Conservation (phyloP, 73 alveolate species). For the Strombidium stylifer region DNA sequence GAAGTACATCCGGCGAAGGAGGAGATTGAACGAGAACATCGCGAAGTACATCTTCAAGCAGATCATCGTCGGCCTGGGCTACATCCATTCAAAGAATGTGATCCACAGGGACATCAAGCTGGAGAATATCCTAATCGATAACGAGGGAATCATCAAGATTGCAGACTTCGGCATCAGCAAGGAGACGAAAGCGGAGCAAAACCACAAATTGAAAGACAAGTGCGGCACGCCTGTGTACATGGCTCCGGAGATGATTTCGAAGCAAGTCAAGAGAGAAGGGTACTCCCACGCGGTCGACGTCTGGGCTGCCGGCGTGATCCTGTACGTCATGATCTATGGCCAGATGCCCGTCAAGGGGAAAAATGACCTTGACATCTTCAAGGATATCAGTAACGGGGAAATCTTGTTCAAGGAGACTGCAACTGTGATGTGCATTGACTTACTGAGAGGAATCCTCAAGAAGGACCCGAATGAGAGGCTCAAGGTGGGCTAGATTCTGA, state of each 20-base stretch:
- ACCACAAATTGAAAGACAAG: conserved; percentile 54
- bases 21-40: conserved; percentile 73
- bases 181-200: conserved; percentile 55
- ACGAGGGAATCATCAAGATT: conserved; percentile 27
- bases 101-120: conserved; percentile 97
- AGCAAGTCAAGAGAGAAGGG: conserved; percentile 81
- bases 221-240: conserved; percentile 52
- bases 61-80: conserved; percentile 73
- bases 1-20: conserved; percentile 61
- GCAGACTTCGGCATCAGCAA: conserved; percentile 52
- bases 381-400: conserved; percentile 61
- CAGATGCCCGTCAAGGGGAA: conserved; percentile 86
- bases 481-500: conserved; percentile 63
- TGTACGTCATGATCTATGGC: conserved; percentile 87
- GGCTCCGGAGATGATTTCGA: conserved; percentile 72
- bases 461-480: conserved; percentile 79
- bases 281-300: conserved; percentile 76
- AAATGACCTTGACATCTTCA: conserved; percentile 68
- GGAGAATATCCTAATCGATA: conserved; percentile 86
- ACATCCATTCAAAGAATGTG: conserved; percentile 74
- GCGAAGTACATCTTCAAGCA: conserved; percentile 66
- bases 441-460: conserved; percentile 72
- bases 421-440: conserved; percentile 61
- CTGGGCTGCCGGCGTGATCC: conserved; percentile 90
- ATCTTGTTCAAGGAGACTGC: conserved; percentile 68